Evolutionary conservation across 768 basidiomycete genomes (phyloP), one percentile per base, ranked within the genome.

Genomic region (Dacryopinax primogenitus): DNA sequence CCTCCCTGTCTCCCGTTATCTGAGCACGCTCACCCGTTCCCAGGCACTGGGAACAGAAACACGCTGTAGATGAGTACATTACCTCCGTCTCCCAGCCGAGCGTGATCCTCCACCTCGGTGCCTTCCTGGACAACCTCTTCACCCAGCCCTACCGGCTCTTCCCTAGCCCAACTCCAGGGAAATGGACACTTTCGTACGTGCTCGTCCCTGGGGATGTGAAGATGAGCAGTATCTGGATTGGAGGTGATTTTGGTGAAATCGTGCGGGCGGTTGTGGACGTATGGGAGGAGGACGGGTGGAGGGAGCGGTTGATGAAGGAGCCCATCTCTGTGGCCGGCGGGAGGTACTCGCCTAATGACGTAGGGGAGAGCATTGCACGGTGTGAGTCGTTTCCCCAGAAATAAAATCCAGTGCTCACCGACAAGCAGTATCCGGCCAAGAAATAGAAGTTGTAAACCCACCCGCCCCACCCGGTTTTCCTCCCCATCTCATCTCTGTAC

Each of bases 311-410:
- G 33, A 51, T 34, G 63, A 37, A 63, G 66, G 35, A 63, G 63
- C 51, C 51, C 9, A 58, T 58, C 30, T 30, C 51, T 26, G 51
- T 58, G 51, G 51, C 51, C 6, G 21, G 51, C 23, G 23, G 15
- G 13, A 3, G 51, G 11, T 15, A 15, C 9, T 34, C 63, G 16
- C 63, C 33, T 1, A 51, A 64, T 16, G 63, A 33, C 35, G 63
- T 51, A 26, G 32, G 23, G 37, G 37, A 35, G 33, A 64, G 47
- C 37, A 32, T 47, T 23, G 33, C 37, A 64, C 47, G 37, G 44
- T 45, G 66, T 65, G 66, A 64, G 66, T 64, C 51, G 1, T 65
- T 64, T 51, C 61, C 23, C 3, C 11, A 21, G n/a, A 63, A 34
- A 21, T 16, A 3, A 34, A 7, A 11, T 21, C 15, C 35, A 36